Base-by-base conservation (phyloP, 345 rosid genomes). In the Physaria fendleri region DNA sequence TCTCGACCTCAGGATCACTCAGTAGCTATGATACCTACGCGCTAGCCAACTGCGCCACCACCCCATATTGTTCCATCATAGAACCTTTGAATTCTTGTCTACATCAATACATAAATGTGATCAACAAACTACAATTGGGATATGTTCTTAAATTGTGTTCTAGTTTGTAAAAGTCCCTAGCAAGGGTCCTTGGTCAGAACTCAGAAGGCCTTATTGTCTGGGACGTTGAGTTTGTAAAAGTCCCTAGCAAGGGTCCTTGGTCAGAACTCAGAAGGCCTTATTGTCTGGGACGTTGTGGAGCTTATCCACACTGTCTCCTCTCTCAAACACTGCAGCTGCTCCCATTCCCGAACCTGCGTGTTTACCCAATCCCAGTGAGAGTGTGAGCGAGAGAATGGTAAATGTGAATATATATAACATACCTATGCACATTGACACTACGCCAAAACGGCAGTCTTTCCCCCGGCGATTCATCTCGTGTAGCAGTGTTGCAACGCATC, bases 41-140 rank as follows among this genome's bases (percentile, higher is more conserved):
- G 89, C 97, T 85, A 85, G 85, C 89, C 96, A 87, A 87, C 94
- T 85, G 91, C 96, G 86, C 92, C 89, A 79, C 89, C 86, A 78
- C 85, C 88, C 91, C 91, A 16, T 13, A 0, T 7, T 6, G 43
- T n/a, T 35, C 16, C 5, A 35, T 6, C 5, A 5, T 35, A n/a
- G n/a, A n/a, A n/a, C n/a, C n/a, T n/a, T n/a, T n/a, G n/a, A n/a
- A n/a, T n/a, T n/a, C n/a, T n/a, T 13, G 37, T 33, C 13, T 11
- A 12, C 37, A 33, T 33, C 33, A 29, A 4, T 29, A 30, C 35
- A 13, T 14, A 37, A 1, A 35, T 35, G 24, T 18, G 50, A 23
- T 29, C 9, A n/a, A n/a, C 50, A 2, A 46, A 3, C 1, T 24
- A 13, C 18, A 24, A 6, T 12, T 23, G 22, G 17, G 28, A 45